Evolutionary conservation across 78 protist genomes (phyloP).

Genomic region (Anaeramoeba flamelloides): DNA sequence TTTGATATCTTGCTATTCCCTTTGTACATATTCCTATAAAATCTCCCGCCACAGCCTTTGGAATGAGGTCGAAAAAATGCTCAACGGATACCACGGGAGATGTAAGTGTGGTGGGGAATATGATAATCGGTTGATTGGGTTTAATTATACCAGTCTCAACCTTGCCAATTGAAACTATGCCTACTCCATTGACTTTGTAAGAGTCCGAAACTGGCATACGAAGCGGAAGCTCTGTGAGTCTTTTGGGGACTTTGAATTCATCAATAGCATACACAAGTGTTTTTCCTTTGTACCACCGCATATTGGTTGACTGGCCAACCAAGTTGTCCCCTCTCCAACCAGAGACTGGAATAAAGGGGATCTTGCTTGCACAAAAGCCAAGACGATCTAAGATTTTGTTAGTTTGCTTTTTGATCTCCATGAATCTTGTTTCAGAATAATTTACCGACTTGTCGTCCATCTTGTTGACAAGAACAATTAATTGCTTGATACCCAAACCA

Average conservation of each 20-base stretch:
- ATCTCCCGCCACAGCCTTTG: not conserved
- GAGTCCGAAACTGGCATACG: slow-evolving; percentile 77
- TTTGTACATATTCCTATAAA: not conserved
- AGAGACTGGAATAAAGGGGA: slow-evolving; percentile 68
- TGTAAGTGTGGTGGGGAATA: slow-evolving; percentile 29
- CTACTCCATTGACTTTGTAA: slow-evolving; percentile 75
- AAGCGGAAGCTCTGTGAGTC: slow-evolving; percentile 70
- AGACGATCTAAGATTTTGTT: too few species aligned
- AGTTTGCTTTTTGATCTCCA: too few species aligned
- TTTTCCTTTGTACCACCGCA: slow-evolving; percentile 73
- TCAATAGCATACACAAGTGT: slow-evolving; percentile 61
- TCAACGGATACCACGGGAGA: slow-evolving; percentile 42
- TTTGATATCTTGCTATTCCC: not conserved
- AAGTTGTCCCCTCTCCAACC: slow-evolving; percentile 94
- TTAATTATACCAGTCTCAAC: slow-evolving; percentile 68
- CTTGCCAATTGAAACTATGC: slow-evolving; percentile 84
- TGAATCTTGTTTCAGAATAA: too few species aligned
- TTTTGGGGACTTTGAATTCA: slow-evolving; percentile 21
- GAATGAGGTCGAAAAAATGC: not conserved
- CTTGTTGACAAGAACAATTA: slow-evolving; percentile 77
- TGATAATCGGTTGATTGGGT: not conserved
- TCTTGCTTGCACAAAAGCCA: slow-evolving; percentile 39
- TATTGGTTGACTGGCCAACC: slow-evolving; percentile 59
- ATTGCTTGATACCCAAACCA: slow-evolving; percentile 59
- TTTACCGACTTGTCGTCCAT: too few species aligned